phyloP scores from a whole-genome alignment of 345 rosid species.

The Conringia planisiliqua region DNA sequence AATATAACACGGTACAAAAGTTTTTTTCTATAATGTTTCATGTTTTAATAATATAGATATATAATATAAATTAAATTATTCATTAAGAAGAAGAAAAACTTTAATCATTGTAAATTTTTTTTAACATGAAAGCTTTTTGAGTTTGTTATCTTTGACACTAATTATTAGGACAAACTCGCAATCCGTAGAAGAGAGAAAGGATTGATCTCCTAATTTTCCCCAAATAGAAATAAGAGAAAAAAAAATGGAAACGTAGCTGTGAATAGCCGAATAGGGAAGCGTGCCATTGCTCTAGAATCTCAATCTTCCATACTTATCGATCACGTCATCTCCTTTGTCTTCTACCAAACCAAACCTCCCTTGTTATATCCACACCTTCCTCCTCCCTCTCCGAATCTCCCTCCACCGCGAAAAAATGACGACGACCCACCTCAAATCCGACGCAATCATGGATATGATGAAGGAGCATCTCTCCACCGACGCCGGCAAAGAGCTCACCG shows the following conservation, averaged over 20 bases:
- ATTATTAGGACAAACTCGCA: too few species aligned
- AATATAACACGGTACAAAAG: too few species aligned
- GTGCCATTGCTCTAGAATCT: slow-evolving; percentile 23
- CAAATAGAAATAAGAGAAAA: not conserved
- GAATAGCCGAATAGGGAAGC: slow-evolving; percentile 18
- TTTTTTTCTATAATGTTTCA: too few species aligned
- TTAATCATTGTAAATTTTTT: too few species aligned
- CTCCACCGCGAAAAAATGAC: slow-evolving; percentile 42
- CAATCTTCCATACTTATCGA: slow-evolving; percentile 25
- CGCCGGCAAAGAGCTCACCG: slow-evolving; percentile 54
- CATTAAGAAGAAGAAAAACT: too few species aligned
- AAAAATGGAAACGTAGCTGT: not conserved
- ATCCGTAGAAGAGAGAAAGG: not conserved
- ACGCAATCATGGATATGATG: slow-evolving; percentile 63
- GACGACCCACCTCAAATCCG: slow-evolving; percentile 59
- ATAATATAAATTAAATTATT: too few species aligned
- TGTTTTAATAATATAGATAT: too few species aligned
- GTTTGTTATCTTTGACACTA: too few species aligned
- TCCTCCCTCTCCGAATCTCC: not conserved
- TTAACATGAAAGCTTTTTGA: too few species aligned
- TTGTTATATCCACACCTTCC: not conserved
- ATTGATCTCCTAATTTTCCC: not conserved
- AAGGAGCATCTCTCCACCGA: slow-evolving; percentile 65
- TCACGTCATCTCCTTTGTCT: slow-evolving; percentile 35
- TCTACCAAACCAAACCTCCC: not conserved